Base-by-base conservation (phyloP, 2,329 filamentous ascomycete genomes). In the Exophiala sp. region DNA sequence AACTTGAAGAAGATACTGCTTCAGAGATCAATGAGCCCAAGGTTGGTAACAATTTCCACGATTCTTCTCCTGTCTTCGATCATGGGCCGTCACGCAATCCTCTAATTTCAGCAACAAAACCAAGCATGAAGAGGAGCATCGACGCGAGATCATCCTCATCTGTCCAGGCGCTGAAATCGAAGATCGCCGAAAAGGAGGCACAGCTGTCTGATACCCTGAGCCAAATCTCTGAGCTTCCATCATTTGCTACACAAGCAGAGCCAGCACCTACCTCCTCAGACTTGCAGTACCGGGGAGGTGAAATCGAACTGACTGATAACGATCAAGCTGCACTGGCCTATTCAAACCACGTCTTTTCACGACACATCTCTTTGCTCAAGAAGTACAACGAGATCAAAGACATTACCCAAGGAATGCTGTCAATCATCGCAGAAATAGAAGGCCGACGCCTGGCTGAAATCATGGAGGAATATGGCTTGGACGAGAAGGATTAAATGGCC, bases 361-460 rank as follows among this genome's bases (percentile, higher is more conserved):
- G 72, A 32, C 85, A 88, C 66, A 88, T 88, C 64, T 76, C 76
- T 54, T 72, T 85, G 3, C 72, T 89, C 32, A 84, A 87, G 60
- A 73, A 81, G 53, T 89, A 88, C 70, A 89, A 89, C 63, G 85
- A 87, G 66, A 82, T 88, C 62, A 83, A 84, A 58, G 86, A 89
- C 66, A 73, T 86, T 6, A 85, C 81, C 0, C 79, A 84, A 63
- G 85, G 84, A 0, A 65, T 89, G 29, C 78, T 88, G 70, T 84
- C 83, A 0, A 69, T 88, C 62, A 81, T 88, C 66, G 85, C 86
- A 3, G 85, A 89, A 18, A 50, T 49, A 33, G 20, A 55, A 50
- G 61, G 57, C 9, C 51, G 48, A 29, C 58, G 49, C 41, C 43
- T 66, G 35, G 43, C 34, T 43, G 55, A 61, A 35, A 57, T 60